Evolutionary conservation across 78 protist species (phyloP).

Genomic region (Dictyostelium citrinum): DNA sequence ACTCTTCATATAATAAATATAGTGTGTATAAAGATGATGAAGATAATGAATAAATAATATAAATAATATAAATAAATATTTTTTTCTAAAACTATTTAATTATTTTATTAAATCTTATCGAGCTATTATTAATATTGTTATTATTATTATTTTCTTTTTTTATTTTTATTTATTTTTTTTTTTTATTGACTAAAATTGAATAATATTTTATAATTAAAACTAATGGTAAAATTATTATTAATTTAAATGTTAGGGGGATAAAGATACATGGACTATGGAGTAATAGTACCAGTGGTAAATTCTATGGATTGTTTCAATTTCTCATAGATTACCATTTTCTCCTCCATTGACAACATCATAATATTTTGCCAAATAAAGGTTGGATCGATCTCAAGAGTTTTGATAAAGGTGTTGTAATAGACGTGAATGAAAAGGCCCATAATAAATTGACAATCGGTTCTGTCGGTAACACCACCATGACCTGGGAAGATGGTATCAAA

Average conservation of each 20-base stretch:
- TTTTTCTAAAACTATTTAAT: neutral
- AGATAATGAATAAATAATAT: neutral
- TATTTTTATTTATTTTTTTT: neutral
- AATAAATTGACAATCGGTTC: constrained; percentile 95
- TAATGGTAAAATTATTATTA: neutral
- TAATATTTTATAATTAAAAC: neutral
- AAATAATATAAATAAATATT: neutral
- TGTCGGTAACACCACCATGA: constrained; percentile 97
- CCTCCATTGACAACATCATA: constrained; percentile 37
- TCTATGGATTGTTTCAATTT: constrained; percentile 35
- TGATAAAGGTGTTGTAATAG: constrained; percentile 80
- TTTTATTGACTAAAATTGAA: neutral
- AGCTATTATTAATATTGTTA: neutral
- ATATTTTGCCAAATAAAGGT: constrained; percentile 37
- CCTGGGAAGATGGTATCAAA: constrained; percentile 96
- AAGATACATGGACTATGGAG: neutral
- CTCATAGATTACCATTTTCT: constrained; percentile 19
- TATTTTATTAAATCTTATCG: neutral
- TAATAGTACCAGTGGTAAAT: neutral
- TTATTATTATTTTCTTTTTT: neutral
- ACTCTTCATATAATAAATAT: neutral
- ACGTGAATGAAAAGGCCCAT: constrained; percentile 90
- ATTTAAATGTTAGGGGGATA: neutral
- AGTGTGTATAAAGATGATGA: neutral
- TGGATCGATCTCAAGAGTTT: constrained; percentile 46